phyloP scores from a whole-genome alignment of 306 rosid genomes.

The Carpinus fangiana region DNA sequence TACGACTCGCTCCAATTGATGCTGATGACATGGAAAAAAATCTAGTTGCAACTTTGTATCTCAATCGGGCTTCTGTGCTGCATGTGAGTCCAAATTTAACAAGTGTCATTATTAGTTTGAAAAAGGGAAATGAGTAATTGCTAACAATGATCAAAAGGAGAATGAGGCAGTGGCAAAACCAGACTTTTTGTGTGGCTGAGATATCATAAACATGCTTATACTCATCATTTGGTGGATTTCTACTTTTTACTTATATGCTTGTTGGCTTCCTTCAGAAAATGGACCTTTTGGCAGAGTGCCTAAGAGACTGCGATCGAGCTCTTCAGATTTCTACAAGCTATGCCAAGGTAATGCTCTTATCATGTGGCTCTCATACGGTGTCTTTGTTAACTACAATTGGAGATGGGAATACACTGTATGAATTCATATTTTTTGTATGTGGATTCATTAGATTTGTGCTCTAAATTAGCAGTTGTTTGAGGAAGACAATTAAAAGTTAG shows the following conservation, averaged over 20 bases:
- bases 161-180: too few species aligned
- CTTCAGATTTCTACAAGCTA: slow-evolving; percentile 69
- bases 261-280: slow-evolving; percentile 54
- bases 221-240: not conserved
- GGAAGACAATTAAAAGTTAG: not conserved
- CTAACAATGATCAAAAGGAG: too few species aligned
- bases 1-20: slow-evolving; percentile 68
- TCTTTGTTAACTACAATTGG: not conserved
- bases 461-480: not conserved
- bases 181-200: not conserved
- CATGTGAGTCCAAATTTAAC: slow-evolving; percentile 48
- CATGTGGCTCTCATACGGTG: not conserved
- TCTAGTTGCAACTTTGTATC: slow-evolving; percentile 61
- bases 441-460: not conserved
- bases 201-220: not conserved
- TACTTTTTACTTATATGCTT: not conserved
- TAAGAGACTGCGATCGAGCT: slow-evolving; percentile 73
- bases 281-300: slow-evolving; percentile 59
- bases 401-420: not conserved
- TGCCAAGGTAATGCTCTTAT: slow-evolving; percentile 59
- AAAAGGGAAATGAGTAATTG: too few species aligned
- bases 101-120: not conserved
- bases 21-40: slow-evolving; percentile 50
- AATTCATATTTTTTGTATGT: not conserved
- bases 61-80: slow-evolving; percentile 81